Percentiles rank a stretch among this genome's conserved stretches.
phyloP scores from a whole-genome alignment of 1,139 yeast species.

The Sugiyamaella grinbergsii region DNA sequence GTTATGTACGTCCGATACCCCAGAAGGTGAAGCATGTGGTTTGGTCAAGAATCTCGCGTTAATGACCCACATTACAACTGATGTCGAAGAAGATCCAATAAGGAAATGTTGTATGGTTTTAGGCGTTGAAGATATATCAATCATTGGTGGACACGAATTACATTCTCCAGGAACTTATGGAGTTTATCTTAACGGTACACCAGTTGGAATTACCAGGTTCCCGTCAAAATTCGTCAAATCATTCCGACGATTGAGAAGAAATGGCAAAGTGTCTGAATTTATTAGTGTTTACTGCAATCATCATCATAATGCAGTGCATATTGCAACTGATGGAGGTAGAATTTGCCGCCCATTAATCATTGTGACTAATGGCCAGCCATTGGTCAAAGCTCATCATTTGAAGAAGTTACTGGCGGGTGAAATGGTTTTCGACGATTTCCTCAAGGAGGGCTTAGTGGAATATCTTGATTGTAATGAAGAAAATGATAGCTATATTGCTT shows the following conservation, averaged over 20 bases:
- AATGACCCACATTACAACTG: constrained; percentile 99
- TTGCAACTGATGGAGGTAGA: constrained; percentile 98
- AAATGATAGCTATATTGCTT: constrained; percentile 89
- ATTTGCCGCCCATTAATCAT: constrained; percentile 95
- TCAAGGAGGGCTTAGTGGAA: constrained; percentile 84
- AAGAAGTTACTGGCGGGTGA: constrained; percentile 60
- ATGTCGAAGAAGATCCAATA: constrained; percentile 92
- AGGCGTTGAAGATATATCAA: constrained; percentile 86
- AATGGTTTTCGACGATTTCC: constrained; percentile 86
- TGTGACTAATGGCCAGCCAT: constrained; percentile 69
- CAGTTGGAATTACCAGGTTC: constrained; percentile 84
- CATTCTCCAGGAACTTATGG: constrained; percentile 80
- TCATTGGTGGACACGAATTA: constrained; percentile 80
- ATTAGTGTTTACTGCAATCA: constrained; percentile 87
- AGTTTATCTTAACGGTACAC: constrained; percentile 88
- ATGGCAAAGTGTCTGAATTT: constrained; percentile 85
- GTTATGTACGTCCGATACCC: constrained; percentile 98
- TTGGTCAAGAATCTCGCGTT: constrained; percentile 92
- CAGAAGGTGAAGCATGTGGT: constrained; percentile 99
- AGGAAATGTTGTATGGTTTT: constrained; percentile 71
- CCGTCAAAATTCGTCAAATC: constrained; percentile 77
- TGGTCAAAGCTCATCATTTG: constrained; percentile 72
- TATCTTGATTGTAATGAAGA: constrained; percentile 97
- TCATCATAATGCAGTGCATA: constrained; percentile 91
- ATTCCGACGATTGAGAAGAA: constrained; percentile 79